Base-by-base conservation (phyloP, 2,329 filamentous ascomycete species). In the Pleurostoma richardsiae region DNA sequence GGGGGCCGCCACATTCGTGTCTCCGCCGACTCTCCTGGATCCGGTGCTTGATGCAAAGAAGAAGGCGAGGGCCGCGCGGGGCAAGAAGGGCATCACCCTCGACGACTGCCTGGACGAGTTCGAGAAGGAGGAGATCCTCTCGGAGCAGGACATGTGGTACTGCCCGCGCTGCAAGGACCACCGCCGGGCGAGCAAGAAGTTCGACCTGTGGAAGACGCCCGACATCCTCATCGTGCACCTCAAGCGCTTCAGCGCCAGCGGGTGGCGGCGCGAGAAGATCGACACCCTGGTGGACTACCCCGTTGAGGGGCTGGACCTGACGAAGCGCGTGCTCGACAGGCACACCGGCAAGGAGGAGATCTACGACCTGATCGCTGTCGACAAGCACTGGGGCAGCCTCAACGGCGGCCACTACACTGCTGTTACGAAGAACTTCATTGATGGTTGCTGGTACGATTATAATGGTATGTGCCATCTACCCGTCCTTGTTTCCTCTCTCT, bases 361-460 rank as follows among this genome's bases (percentile, higher is more conserved):
- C 8, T 99, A 96, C 60, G 94, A 99, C 64, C 74, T 99, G 30
- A 94, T 99, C 61, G 94, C 86, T 10, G 90, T 99, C 2, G 94
- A 99, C 66, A 92, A 96, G 62, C 94, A 99, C 66, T 96, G 87
- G 63, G 94, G 94, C 50, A 90, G 90, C 30, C 79, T 99, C 36
- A 90, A 90, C 49, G 94, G 94, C 39, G 94, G 94, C 1, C 94
- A 99, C 66, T 99, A 99, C 70, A 97, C 91, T 26, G 94, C 94
- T 29, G 91, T 85, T 65, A 91, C 90, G 38, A 91, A 90, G 71
- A 97, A 96, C 64, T 96, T 96, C 66, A 76, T 88, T 50, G 90
- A 95, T 59, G 80, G 80, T 48, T 76, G 87, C 64, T 99, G 94
- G 94, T 96, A 96, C 65, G 88, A 95, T 56, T 97, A 95, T 66